These are phyloP conservation scores for Podospora sp. DNA, from an alignment of 495 filamentous ascomycete genomes.

Conservation along the genomic window DNA sequence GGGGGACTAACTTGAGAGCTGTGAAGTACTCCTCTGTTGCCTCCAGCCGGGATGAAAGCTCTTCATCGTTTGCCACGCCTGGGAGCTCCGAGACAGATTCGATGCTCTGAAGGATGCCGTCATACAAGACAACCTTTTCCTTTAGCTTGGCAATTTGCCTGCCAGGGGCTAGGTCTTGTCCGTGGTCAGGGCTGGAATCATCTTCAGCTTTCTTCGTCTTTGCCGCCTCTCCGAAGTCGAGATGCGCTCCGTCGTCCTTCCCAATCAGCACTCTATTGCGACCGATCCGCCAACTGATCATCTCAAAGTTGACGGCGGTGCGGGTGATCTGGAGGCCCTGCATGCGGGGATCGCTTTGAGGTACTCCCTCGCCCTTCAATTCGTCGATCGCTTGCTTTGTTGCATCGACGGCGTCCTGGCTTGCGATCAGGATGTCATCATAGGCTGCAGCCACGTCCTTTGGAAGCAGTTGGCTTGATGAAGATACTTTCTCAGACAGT, in stretches of 20 bases:
- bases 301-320: conserved; percentile 87
- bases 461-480: conserved; percentile 56
- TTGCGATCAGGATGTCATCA: conserved; percentile 85
- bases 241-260: conserved; percentile 68
- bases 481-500: conserved; percentile 63
- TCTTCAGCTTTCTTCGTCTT: conserved; percentile 47
- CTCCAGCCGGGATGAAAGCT: conserved; percentile 73
- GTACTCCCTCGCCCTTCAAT: conserved; percentile 75
- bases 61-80: conserved; percentile 84
- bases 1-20: conserved; percentile 70
- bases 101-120: conserved; percentile 83
- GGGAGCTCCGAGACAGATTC: conserved; percentile 88
- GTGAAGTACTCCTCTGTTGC: conserved; percentile 82
- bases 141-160: conserved; percentile 75
- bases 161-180: conserved; percentile 61
- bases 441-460: conserved; percentile 76
- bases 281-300: conserved; percentile 93
- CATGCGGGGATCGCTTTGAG: conserved; percentile 84
- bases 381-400: conserved; percentile 93
- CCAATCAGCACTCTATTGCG: conserved; percentile 88
- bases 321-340: conserved; percentile 91
- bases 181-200: conserved; percentile 47
- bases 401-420: conserved; percentile 92
- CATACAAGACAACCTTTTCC: conserved; percentile 90
- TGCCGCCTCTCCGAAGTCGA: conserved; percentile 50